Evolutionary conservation across 805 yeast genomes (phyloP), one percentile per base, ranked within the genome.

Genomic region (Sugiyamaella valdiviana): DNA sequence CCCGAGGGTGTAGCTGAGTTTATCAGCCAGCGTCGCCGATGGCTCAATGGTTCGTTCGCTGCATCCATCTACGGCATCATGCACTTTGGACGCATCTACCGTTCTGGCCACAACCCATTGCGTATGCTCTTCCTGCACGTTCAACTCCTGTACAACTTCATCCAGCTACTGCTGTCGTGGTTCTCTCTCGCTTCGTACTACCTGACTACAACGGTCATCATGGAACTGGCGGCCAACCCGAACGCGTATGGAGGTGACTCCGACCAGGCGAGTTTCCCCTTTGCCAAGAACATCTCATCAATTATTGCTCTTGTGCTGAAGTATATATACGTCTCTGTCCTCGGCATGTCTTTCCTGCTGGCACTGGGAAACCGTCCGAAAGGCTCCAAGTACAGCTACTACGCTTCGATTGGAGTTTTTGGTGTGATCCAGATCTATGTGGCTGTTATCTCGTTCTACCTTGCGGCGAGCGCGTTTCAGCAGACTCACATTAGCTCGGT

Each of bases 41-140:
- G 85, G 85, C 69, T 81, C 50, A 80, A 80, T 60, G 85, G 85
- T 40, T 79, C 85, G 1, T 80, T 80, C 59, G 82, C 82, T 38
- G 85, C 85, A 1, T 80, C 80, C 41, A n/a, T 56, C 10, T 56
- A 54, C 42, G 63, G 79, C 1, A 65, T 80, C 54, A 75, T 68
- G 46, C 83, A 80, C 56, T 79, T 78, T 59, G 73, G 75, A 15
- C 73, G 79, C 48, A 56, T 80, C 36, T 80, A 80, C 73, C 52
- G 66, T n/a, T 74, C 82, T 5, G 67, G 75, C 14, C 85, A 80
- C 63, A 74, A 77, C 32, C 42, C 70, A 12, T 62, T 72, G 32
- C 72, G 85, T 48, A 70, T 78, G 59, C 21, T 79, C 10, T 67
- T 71, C 51, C 66, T 80, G 48, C 82, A 78, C 55, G 54, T 80